Evolutionary conservation across 495 filamentous ascomycete species (phyloP).

Genomic region (Hypoxylon crocopeplum): DNA sequence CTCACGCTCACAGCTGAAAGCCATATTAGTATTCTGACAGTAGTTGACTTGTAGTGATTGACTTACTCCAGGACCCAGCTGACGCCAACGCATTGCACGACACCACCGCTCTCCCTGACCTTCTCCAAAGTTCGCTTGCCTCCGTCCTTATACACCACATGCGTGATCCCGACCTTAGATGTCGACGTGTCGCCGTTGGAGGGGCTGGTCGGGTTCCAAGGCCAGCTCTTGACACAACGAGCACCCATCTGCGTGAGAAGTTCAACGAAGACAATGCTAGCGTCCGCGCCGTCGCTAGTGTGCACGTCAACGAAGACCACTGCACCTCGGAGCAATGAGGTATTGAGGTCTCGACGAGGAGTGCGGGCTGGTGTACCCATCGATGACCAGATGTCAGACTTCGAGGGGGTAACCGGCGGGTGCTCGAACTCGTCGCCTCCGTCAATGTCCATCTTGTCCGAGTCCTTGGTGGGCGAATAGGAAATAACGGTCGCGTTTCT

Average conservation of each 20-base stretch:
- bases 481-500: constrained; percentile 53
- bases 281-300: constrained; percentile 85
- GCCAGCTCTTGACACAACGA: constrained; percentile 81
- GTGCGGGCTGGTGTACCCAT: constrained; percentile 62
- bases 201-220: constrained; percentile 70
- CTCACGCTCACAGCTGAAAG: constrained; percentile 75
- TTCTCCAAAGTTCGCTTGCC: constrained; percentile 87
- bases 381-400: constrained; percentile 56
- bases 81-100: constrained; percentile 84
- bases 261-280: constrained; percentile 82
- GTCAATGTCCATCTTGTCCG: constrained; percentile 25
- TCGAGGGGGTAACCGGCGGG: constrained; percentile 44
- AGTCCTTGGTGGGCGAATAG: constrained; percentile 51
- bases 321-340: constrained; percentile 68
- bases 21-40: constrained; percentile 20
- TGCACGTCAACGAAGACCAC: constrained; percentile 94
- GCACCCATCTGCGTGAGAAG: constrained; percentile 86
- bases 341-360: constrained; percentile 58
- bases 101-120: constrained; percentile 73
- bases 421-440: constrained; percentile 27
- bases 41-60: constrained; percentile 4
- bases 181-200: constrained; percentile 43
- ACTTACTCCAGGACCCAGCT: constrained; percentile 88
- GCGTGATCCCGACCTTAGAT: constrained; percentile 82
- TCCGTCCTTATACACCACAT: constrained; percentile 95